phyloP scores from a whole-genome alignment of 2,329 filamentous ascomycete species.

The Calonectria pauciramosa region DNA sequence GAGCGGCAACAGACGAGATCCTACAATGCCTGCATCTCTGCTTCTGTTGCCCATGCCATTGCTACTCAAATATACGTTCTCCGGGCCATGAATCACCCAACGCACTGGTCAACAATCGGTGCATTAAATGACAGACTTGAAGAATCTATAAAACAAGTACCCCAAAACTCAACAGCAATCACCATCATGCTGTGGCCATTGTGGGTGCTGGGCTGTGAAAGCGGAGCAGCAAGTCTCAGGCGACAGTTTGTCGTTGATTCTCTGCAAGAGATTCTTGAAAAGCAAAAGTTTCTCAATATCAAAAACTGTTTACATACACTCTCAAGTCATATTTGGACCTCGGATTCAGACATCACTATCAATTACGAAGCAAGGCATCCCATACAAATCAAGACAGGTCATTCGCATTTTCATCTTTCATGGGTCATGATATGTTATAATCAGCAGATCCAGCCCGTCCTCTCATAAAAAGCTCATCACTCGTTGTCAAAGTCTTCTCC shows the following conservation, averaged over 20 bases:
- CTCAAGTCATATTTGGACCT: not conserved
- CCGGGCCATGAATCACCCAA: not conserved
- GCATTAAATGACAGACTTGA: not conserved
- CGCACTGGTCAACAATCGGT: not conserved
- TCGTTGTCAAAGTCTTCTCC: not conserved
- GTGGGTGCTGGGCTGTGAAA: constrained; percentile 25
- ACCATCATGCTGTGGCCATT: constrained; percentile 28
- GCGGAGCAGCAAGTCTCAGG: not conserved
- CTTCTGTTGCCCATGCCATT: not conserved
- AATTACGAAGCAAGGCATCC: not conserved
- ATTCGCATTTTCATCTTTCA: not conserved
- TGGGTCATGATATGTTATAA: not conserved
- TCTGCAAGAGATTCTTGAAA: not conserved
- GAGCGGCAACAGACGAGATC: not conserved
- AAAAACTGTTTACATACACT: not conserved
- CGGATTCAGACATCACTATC: no score
- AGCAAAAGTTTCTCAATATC: constrained; percentile 5
- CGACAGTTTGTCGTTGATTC: not conserved
- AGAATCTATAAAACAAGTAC: not conserved
- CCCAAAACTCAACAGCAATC: not conserved
- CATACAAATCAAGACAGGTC: not conserved
- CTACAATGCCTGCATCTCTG: constrained; percentile 8
- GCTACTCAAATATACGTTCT: not conserved
- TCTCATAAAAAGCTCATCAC: not conserved
- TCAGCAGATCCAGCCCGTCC: not conserved